Conservation (phyloP, 371 early-diverging fungal species). For the Mucor mucedo region DNA sequence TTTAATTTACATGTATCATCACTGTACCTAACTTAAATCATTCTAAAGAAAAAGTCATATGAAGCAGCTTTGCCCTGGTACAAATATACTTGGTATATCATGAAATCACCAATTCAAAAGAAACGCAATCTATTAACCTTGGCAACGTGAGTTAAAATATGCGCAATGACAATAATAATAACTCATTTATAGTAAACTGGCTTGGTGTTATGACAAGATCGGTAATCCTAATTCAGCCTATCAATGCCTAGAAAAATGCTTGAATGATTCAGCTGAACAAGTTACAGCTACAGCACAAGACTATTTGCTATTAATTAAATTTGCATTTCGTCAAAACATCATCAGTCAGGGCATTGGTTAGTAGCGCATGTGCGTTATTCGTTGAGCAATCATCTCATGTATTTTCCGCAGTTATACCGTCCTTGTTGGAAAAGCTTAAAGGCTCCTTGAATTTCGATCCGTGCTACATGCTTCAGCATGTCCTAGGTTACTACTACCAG, state of each 20-base stretch:
- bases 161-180: too few species aligned
- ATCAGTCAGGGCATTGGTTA: neutral
- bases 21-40: too few species aligned
- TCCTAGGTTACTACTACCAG: too few species aligned
- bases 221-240: neutral
- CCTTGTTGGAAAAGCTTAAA: too few species aligned
- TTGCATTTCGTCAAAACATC: neutral
- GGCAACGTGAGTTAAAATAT: too few species aligned
- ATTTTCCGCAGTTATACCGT: too few species aligned
- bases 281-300: neutral
- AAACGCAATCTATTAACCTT: neutral
- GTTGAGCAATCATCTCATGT: too few species aligned
- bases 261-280: neutral
- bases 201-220: neutral
- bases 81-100: constrained; percentile 3
- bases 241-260: constrained; percentile 6
- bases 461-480: too few species aligned
- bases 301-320: constrained; percentile 1
- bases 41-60: neutral
- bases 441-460: too few species aligned
- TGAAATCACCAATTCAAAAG: neutral
- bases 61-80: constrained; percentile 7
- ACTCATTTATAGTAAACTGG: neutral
- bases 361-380: neutral
- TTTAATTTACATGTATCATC: too few species aligned